phyloP scores from a whole-genome alignment of 2,329 filamentous ascomycete genomes.

The Penicillium sp. region DNA sequence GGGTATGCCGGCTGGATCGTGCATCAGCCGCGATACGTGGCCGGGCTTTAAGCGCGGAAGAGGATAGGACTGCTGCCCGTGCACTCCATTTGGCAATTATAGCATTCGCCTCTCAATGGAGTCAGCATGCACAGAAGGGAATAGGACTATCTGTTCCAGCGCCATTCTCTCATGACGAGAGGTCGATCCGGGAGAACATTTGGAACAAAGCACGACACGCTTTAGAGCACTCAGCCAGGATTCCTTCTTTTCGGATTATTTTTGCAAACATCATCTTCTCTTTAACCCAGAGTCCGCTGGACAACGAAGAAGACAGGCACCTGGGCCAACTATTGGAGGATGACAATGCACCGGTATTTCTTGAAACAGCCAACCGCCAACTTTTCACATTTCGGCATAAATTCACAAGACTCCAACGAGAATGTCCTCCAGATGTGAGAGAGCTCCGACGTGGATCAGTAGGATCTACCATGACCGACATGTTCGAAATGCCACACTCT shows the following conservation, averaged over 20 bases:
- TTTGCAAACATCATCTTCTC: slow-evolving; percentile 47
- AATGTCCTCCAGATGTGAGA: neutral
- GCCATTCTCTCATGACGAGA: slow-evolving; percentile 29
- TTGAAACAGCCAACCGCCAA: slow-evolving; percentile 40
- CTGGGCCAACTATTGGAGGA: slow-evolving; percentile 22
- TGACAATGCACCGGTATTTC: slow-evolving; percentile 32
- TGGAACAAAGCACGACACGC: slow-evolving; percentile 44
- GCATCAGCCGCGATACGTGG: slow-evolving; percentile 36
- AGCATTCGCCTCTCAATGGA: slow-evolving; percentile 45
- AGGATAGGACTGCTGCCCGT: slow-evolving; percentile 38
- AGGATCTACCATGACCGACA: neutral
- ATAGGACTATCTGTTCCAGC: slow-evolving; percentile 5
- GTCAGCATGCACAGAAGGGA: slow-evolving; percentile 18
- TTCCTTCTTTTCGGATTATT: slow-evolving; percentile 46
- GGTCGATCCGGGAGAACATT: slow-evolving; percentile 36
- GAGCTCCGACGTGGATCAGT: neutral
- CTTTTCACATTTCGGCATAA: slow-evolving; percentile 32
- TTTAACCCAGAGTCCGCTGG: slow-evolving; percentile 41
- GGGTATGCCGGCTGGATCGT: slow-evolving; percentile 42
- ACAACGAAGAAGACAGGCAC: slow-evolving; percentile 15
- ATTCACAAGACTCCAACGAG: slow-evolving; percentile 16
- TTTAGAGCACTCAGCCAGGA: slow-evolving; percentile 35
- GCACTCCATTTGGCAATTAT: slow-evolving; percentile 43
- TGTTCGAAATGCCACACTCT: neutral
- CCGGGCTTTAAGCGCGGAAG: slow-evolving; percentile 32